These are phyloP conservation scores for Solanum peruvianum DNA, from an alignment of 257 asterid genomes.

Conservation along the genomic window DNA sequence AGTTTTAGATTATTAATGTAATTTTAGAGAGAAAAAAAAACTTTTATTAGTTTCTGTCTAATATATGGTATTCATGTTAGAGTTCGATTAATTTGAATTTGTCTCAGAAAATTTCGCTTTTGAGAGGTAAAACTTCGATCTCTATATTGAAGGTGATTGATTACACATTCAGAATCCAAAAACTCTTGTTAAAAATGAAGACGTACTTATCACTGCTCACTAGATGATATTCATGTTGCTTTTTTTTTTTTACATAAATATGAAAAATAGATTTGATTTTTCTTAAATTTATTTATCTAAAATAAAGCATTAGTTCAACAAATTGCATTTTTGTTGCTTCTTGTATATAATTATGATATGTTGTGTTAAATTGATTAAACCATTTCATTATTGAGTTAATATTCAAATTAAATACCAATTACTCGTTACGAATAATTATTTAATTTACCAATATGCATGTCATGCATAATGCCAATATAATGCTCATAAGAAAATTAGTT, in stretches of 20 bases:
- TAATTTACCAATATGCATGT: background rate
- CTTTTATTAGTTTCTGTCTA: no score
- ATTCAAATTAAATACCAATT: background rate
- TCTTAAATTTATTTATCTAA: background rate
- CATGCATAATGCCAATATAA: background rate
- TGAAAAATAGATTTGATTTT: background rate
- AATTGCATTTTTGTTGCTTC: background rate
- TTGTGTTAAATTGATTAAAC: background rate
- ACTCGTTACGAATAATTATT: background rate
- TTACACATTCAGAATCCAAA: no score
- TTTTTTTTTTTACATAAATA: background rate
- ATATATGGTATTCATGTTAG: no score
- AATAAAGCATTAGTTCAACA: background rate
- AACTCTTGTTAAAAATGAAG: background rate
- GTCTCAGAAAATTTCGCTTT: background rate
- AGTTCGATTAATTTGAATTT: no score
- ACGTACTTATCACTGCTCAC: rapidly evolving
- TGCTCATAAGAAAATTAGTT: background rate
- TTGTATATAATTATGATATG: no score
- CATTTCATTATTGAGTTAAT: background rate
- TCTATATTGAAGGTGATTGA: background rate
- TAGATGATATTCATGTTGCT: background rate
- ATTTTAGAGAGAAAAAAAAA: no score
- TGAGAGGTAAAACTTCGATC: no score
- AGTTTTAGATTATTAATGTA: no score